Base-by-base conservation (phyloP, 73 alveolate genomes). In the Paramecium sonneborni region DNA sequence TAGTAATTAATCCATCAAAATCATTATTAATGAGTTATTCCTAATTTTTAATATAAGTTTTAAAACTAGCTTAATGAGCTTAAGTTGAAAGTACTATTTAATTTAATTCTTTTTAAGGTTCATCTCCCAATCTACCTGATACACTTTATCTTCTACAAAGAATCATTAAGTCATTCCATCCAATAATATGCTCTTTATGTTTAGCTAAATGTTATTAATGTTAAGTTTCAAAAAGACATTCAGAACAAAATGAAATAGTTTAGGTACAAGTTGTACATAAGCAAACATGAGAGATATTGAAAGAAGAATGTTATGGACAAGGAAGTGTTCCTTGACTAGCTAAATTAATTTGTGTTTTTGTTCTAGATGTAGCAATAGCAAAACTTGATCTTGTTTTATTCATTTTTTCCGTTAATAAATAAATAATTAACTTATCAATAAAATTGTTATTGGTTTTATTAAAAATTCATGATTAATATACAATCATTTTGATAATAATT, bases 81-180 rank as follows among this genome's bases (percentile, higher is more conserved):
- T 34, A n/a, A 7, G 87, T 74, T 1, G 56, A 74, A 8, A 74
- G 58, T 18, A 74, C 87, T 28, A 74, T 34, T 74, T 74, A 10
- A 74, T 74, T 74, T 9, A 74, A 37, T 28, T 74, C 87, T 74
- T 39, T 74, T 74, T 74, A 74, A 37, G 87, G 87, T 10, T 74
- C 87, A 38, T 74, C 87, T 34, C 87, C 87, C 57, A 74, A 37
- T 74, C 87, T 74, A 14, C 87, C 87, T 28, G 67, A 37, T 3
- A 74, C 87, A 74, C 87, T 74, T 74, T 74, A 37, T 28, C 87
- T 28, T 74, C 87, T 74, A 39, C 87, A 74, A 9, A 74, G 44
- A 11, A 37, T 5, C 87, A 74, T 74, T 74, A 74, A 18, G 26
- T 74, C 87, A 74, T 74, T 74, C 87, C 87, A 74, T 18, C 87